phyloP scores from a whole-genome alignment of 1,284 basidiomycete species.

The Malassezia vespertilionis region DNA sequence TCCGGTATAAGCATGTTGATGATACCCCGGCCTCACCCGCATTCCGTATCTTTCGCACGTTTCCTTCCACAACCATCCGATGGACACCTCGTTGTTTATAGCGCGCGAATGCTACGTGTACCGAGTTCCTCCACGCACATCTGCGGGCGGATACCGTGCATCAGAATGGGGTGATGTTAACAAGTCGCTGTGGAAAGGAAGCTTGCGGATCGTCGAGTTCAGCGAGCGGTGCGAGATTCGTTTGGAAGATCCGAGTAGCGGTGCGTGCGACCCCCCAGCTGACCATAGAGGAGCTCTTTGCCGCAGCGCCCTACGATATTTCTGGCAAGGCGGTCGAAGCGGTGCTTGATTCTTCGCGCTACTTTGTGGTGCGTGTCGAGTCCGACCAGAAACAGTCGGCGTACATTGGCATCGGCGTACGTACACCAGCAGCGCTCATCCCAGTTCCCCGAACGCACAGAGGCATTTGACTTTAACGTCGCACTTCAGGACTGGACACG shows the following conservation, averaged over 20 bases:
- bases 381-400: constrained; percentile 29
- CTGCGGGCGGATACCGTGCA: constrained; percentile 53
- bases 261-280: constrained; percentile 41
- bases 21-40: too few relatives aligned
- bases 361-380: constrained; percentile 82
- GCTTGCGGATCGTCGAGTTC: constrained; percentile 71
- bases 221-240: constrained; percentile 35
- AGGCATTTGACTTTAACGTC: constrained; percentile 45
- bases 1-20: too few relatives aligned
- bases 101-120: constrained; percentile 67
- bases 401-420: constrained; percentile 44
- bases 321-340: constrained; percentile 74
- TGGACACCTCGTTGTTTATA: too few relatives aligned
- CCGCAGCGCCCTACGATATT: constrained; percentile 74
- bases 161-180: constrained; percentile 59
- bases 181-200: constrained; percentile 73
- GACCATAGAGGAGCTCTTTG: constrained; percentile 60
- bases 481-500: constrained; percentile 91
- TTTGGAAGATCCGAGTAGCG: constrained; percentile 33
- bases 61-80: too few relatives aligned
- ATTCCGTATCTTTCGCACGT: too few relatives aligned
- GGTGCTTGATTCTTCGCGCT: constrained; percentile 87
- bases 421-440: constrained; percentile 11
- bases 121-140: constrained; percentile 59
- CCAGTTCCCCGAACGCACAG: constrained; percentile 39